These are phyloP conservation scores for Aspergillus taichungensis DNA, from an alignment of 495 filamentous ascomycete genomes.

Conservation along the genomic window DNA sequence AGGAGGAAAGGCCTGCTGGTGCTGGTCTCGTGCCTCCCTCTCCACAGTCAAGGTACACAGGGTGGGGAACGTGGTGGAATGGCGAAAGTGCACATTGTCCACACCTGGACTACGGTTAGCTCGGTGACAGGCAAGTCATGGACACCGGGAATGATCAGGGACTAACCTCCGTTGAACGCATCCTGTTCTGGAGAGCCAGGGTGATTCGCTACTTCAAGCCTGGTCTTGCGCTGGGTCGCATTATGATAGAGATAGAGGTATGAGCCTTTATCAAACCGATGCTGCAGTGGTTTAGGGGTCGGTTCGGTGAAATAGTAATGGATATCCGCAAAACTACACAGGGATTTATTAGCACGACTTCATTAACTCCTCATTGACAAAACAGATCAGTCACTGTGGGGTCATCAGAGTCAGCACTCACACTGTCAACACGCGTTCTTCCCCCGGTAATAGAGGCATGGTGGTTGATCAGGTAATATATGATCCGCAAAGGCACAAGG, in stretches of 20 bases:
- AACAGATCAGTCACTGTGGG: conserved; percentile 9
- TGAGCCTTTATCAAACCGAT: conserved; percentile 83
- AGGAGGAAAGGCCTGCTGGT: conserved; percentile 13
- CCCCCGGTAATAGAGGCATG: conserved; percentile 73
- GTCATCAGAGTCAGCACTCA: conserved; percentile 39
- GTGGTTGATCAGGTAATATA: conserved; percentile 7
- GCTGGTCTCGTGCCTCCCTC: conserved; percentile 27
- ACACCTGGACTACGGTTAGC: conserved; percentile 40
- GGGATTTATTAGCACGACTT: background rate
- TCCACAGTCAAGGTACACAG: conserved; percentile 70
- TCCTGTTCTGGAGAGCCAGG: conserved; percentile 81
- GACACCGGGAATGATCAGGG: background rate
- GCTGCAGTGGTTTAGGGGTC: conserved; percentile 59
- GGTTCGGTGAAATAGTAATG: conserved; percentile 82
- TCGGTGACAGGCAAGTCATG: background rate
- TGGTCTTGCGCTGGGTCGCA: conserved; percentile 53
- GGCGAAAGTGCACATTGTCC: conserved; percentile 53
- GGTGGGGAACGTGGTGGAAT: conserved; percentile 71
- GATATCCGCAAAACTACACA: conserved; percentile 70
- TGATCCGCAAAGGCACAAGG: background rate
- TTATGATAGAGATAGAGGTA: conserved; percentile 85
- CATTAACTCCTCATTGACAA: background rate
- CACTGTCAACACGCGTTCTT: conserved; percentile 73
- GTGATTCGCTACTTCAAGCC: conserved; percentile 82
- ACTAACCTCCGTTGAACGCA: conserved; percentile 75